phyloP scores from a whole-genome alignment of 257 asterid genomes.

The Solanum rostratum region DNA sequence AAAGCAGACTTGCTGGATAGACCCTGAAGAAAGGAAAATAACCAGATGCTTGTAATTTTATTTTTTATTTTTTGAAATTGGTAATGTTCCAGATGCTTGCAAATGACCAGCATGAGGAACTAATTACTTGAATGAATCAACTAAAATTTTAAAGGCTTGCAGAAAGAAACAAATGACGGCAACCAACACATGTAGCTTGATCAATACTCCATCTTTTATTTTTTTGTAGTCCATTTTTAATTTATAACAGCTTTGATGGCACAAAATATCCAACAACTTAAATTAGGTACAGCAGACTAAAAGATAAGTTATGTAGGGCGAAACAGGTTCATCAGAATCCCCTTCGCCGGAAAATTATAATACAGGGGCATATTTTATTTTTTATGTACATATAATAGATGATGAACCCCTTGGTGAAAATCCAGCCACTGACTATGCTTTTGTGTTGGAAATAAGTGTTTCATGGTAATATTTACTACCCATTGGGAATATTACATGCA shows the following conservation, averaged over 20 bases:
- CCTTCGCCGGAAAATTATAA: background rate
- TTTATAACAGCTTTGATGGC: background rate
- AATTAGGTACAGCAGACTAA: background rate
- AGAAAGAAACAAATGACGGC: background rate
- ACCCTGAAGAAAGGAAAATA: constrained; percentile 34
- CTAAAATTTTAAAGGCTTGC: background rate
- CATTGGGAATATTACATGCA: background rate
- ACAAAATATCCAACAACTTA: background rate
- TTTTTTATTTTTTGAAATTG: background rate
- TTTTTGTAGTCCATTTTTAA: background rate
- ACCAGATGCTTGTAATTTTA: background rate
- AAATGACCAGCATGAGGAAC: background rate
- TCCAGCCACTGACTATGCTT: background rate
- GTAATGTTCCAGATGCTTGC: background rate
- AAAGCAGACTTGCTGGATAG: constrained; percentile 84
- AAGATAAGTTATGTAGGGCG: background rate
- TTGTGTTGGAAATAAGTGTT: background rate
- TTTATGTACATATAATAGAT: too few relatives aligned
- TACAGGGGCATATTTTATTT: too few relatives aligned
- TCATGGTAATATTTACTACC: background rate
- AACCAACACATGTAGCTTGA: background rate
- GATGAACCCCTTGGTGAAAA: background rate
- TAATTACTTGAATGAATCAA: background rate
- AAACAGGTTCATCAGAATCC: background rate
- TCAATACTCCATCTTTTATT: background rate